Base-by-base conservation (phyloP, 805 yeast genomes). In the Hanseniaspora meyeri region DNA sequence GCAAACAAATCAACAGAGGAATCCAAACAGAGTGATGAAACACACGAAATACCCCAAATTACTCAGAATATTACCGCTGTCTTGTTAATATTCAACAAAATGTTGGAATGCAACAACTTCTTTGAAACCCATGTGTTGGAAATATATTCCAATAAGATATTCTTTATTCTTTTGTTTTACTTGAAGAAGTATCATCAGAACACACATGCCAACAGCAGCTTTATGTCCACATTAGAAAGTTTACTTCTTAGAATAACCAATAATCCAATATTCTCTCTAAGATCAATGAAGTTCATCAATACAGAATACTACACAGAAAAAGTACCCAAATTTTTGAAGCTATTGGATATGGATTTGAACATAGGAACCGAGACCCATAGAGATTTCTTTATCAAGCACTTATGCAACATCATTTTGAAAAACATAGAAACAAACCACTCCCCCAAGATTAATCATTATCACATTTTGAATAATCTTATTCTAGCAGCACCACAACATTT, bases 71-170 rank as follows among this genome's bases (percentile, higher is more conserved):
- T 77, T 4, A 62, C 74, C 19, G 74, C 89, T 83, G 66, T 80
- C 1, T 69, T 74, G 3, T 74, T 84, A 65, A 65, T 90, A 9
- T 61, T 85, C 16, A 87, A 95, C 86, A 95, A 86, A 62, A 69
- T 88, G 45, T 69, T 79, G 37, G 91, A 87, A 64, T 82, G 88
- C 62, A 91, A 91, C 68, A 73, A 73, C 58, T 68, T 68, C 50
- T 82, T 84, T 62, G 74, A 75, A 58, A 63, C 65, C 17, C 70
- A 73, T 51, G 68, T 80, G 34, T 67, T 75, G 2, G 72, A 74
- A 14, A 72, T 74, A 47, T 73, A 74, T 59, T 77, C 81, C 1
- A 72, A 76, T 34, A 83, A 83, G 61, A 66, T 85, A 43, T 66
- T 78, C 45, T 70, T 85, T 0, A 67, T 77, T 1, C 67, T 85